Conservation (phyloP, 1,139 yeast genomes). For the Candida tropicalis region DNA sequence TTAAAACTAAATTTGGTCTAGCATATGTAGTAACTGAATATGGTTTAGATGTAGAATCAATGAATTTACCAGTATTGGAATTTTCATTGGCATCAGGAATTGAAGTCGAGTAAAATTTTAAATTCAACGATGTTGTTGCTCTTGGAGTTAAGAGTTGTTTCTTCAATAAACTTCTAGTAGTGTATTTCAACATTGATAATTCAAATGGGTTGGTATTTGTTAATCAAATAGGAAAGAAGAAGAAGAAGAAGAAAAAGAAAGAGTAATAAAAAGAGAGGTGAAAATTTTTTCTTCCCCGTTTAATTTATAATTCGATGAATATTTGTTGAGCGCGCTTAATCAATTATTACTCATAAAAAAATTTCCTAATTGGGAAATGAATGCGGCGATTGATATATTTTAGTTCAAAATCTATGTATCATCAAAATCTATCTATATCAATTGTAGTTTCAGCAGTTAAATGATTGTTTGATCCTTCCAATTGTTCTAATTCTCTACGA, state of each 20-base stretch:
- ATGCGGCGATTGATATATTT: not conserved
- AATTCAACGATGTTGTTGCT: not conserved
- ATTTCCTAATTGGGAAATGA: not conserved
- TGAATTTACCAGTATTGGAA: slow-evolving; percentile 34
- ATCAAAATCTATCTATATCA: slow-evolving; percentile 50
- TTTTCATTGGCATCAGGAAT: slow-evolving; percentile 21
- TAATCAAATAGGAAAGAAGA: not conserved
- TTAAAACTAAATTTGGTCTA: slow-evolving; percentile 71
- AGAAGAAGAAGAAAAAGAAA: too few relatives aligned
- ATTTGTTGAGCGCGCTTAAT: not conserved
- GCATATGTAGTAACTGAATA: slow-evolving; percentile 81
- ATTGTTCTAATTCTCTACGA: slow-evolving; percentile 27
- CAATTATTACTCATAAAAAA: not conserved
- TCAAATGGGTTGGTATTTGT: too few relatives aligned
- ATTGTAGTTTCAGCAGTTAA: slow-evolving; percentile 58
- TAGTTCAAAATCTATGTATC: too few relatives aligned
- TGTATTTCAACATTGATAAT: slow-evolving; percentile 1
- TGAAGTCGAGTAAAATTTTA: slow-evolving; percentile 6
- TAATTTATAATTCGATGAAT: not conserved
- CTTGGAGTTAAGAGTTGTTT: not conserved
- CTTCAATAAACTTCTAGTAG: not conserved
- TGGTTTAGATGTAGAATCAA: slow-evolving; percentile 45
- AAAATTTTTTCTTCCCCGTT: not conserved
- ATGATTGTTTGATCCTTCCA: slow-evolving; percentile 29
- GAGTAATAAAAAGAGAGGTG: not conserved